Evolutionary conservation across 352 stramenopile species (phyloP).

Genomic region (Blastocystis sp.): DNA sequence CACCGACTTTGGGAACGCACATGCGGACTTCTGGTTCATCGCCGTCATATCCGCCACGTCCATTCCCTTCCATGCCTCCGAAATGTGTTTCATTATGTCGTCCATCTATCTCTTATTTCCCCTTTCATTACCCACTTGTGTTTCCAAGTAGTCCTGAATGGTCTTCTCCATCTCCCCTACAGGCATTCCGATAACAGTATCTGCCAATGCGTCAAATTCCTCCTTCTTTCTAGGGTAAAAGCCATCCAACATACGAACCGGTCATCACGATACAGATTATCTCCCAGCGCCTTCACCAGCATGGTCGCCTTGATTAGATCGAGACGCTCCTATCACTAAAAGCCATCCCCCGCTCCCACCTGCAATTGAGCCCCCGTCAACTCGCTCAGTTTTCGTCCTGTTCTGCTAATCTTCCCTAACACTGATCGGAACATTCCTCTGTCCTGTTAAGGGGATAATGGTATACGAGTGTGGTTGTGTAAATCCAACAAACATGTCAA

Average conservation of each 20-base stretch:
- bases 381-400: conserved; percentile 37
- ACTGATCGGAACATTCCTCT: conserved; percentile 26
- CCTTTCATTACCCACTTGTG: neutral
- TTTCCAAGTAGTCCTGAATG: conserved; percentile 36
- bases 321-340: neutral
- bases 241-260: neutral
- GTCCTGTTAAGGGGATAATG: neutral
- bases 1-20: neutral
- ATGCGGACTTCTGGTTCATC: neutral
- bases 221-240: conserved; percentile 27
- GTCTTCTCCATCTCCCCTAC: conserved; percentile 33
- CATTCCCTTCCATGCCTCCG: neutral
- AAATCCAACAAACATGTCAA: neutral
- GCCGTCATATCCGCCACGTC: neutral
- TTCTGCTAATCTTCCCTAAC: conserved; percentile 24
- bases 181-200: conserved; percentile 16
- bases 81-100: neutral
- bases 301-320: conserved; percentile 44
- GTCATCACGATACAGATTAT: conserved; percentile 27
- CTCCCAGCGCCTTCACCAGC: conserved; percentile 37
- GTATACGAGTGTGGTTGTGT: neutral
- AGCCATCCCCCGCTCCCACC: neutral
- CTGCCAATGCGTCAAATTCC: conserved; percentile 26
- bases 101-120: neutral
- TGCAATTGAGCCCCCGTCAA: conserved; percentile 37